Evolutionary conservation across 139 green algal genomes (phyloP), one percentile per base, ranked within the genome.

Genomic region (Nannochloris sp.): DNA sequence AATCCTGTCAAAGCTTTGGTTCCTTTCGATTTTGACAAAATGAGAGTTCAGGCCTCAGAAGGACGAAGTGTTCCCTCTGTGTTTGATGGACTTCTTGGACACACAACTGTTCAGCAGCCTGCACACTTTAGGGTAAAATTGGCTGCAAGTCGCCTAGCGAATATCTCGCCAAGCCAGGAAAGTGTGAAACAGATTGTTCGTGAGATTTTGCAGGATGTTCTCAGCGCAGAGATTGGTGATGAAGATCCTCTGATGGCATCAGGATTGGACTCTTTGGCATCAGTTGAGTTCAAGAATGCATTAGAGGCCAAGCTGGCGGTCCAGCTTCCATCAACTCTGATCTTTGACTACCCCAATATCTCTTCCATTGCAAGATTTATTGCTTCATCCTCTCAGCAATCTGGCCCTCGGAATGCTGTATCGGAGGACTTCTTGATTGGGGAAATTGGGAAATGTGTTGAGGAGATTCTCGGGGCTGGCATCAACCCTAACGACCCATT

Each of bases 261-360:
- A 3, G 80, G 80, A 9, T 68, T 88, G 31, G 82, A 88, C 58
- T 85, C 77, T 28, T 51, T 88, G 14, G 61, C 68, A 23, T 69
- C 71, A 13, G 59, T 73, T 0, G 65, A 78, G 33, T 53, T 78
- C 2, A 46, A 61, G 16, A 73, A 70, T 53, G 40, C 36, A 26
- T 60, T 78, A 33, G 65, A 73, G 29, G 17, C 66, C 64, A 40
- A 77, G 84, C 62, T 78, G 13, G 65, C 49, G 10, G 11, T 70
- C 43, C 40, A 76, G 45, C 53, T 73, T 28, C 71, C 79, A 2
- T 45, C 69, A 36, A 86, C 80, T 9, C 57, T 84, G 17, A 73
- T 80, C 28, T 76, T 87, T 55, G 80, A 87, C 61, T 82, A 85
- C 57, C 80, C 80, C 45, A 78, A 71, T 31, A 45, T 79, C 2